These are phyloP conservation scores for Apiotrichum veenhuisii DNA, from an alignment of 1,284 basidiomycete species.

Conservation along the genomic window DNA sequence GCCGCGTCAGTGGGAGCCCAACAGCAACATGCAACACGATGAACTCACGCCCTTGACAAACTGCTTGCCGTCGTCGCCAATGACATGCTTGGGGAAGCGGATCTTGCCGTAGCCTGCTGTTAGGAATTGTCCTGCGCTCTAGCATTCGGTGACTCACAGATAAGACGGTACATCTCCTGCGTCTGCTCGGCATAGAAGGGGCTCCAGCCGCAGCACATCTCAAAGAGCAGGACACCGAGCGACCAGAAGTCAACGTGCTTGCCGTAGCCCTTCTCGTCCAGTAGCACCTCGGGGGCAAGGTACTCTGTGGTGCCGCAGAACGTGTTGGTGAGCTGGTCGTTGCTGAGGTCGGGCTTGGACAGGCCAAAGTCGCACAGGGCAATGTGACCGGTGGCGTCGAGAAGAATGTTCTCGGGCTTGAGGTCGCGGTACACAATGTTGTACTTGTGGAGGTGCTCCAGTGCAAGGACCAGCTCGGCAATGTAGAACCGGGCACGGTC, in stretches of 20 bases:
- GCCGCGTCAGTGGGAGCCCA: constrained; percentile 8
- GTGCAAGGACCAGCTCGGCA: constrained; percentile 85
- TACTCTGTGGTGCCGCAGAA: constrained; percentile 98
- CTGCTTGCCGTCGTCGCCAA: constrained; percentile 96
- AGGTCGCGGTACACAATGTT: constrained; percentile 95
- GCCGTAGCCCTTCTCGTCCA: constrained; percentile 97
- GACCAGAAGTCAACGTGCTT: constrained; percentile 99
- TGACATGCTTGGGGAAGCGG: constrained; percentile 88
- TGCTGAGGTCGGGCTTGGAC: constrained; percentile 88
- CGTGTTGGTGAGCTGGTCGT: constrained; percentile 94
- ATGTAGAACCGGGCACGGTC: constrained; percentile 93
- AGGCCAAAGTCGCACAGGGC: constrained; percentile 96
- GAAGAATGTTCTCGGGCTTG: constrained; percentile 94
- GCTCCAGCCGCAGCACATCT: constrained; percentile 99
- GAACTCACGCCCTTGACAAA: constrained; percentile 78
- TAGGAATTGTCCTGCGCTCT: not conserved
- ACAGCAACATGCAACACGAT: not conserved
- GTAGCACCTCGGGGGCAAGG: constrained; percentile 95
- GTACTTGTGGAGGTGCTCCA: constrained; percentile 95
- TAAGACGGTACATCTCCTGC: constrained; percentile 99
- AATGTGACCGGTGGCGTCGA: constrained; percentile 95
- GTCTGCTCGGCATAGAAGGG: constrained; percentile 99
- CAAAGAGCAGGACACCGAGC: constrained; percentile 82
- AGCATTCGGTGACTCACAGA: constrained; percentile 55
- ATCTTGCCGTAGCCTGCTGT: constrained; percentile 72